These are phyloP conservation scores for Solanum arcanum DNA, from an alignment of 257 asterid genomes.

Conservation along the genomic window DNA sequence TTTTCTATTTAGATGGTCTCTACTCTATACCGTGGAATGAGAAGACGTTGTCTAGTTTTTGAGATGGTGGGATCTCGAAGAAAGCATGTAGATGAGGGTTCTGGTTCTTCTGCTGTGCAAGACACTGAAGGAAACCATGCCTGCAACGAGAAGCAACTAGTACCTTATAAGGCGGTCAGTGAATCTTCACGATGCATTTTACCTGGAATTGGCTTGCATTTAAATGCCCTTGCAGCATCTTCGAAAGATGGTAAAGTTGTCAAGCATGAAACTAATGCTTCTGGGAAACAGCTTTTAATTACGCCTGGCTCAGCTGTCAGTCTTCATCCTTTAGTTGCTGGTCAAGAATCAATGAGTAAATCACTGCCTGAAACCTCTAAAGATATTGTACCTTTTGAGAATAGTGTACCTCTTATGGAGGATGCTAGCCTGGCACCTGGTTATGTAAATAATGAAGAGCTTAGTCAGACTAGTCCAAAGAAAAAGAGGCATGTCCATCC, in stretches of 20 bases:
- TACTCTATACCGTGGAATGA: slow-evolving; percentile 76
- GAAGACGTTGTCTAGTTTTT: slow-evolving; percentile 84
- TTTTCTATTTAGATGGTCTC: slow-evolving; percentile 45
- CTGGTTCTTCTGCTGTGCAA: slow-evolving; percentile 29
- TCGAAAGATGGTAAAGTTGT: slow-evolving; percentile 46
- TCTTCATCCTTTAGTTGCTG: slow-evolving; percentile 20
- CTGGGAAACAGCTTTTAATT: slow-evolving; percentile 44
- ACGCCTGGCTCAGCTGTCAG: slow-evolving; percentile 43
- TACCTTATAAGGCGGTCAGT: slow-evolving; percentile 12
- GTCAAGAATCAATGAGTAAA: slow-evolving; percentile 27
- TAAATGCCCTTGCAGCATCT: slow-evolving; percentile 71
- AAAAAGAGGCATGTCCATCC: slow-evolving; percentile 52
- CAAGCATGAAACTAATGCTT: slow-evolving; percentile 36
- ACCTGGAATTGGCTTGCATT: slow-evolving; percentile 92
- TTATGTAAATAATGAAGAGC: slow-evolving; percentile 39
- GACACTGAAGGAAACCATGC: slow-evolving; percentile 27
- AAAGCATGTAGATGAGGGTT: slow-evolving; percentile 34
- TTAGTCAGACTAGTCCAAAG: slow-evolving; percentile 69
- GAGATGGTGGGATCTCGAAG: slow-evolving; percentile 66
- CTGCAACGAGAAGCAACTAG: slow-evolving; percentile 20
- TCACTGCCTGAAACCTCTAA: slow-evolving; percentile 15
- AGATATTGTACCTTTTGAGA: slow-evolving; percentile 28
- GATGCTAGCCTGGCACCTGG: slow-evolving; percentile 34
- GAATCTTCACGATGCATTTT: slow-evolving; percentile 39
- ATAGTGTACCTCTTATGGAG: slow-evolving; percentile 23